Evolutionary conservation across 805 yeast genomes (phyloP).

Genomic region (Debaryomyces maramus): DNA sequence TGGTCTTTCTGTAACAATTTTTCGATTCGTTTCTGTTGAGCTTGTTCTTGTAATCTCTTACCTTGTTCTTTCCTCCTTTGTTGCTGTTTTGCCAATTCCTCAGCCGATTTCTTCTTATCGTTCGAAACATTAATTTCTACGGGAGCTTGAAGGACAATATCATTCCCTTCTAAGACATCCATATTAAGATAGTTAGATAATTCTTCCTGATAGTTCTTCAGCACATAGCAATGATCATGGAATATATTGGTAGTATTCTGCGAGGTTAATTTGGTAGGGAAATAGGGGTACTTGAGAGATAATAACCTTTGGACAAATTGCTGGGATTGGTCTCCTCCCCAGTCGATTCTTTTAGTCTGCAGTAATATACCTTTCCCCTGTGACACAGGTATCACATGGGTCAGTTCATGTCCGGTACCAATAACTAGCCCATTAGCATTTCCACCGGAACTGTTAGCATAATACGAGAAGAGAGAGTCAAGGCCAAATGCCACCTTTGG

Average conservation of each 20-base stretch:
- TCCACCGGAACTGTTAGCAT: conserved; percentile 52
- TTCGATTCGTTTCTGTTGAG: conserved; percentile 78
- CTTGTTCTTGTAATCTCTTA: conserved; percentile 86
- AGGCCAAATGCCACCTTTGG: conserved; percentile 80
- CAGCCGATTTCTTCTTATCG: conserved; percentile 75
- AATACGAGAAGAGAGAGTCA: conserved; percentile 77
- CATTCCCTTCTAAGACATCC: conserved; percentile 64
- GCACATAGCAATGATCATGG: conserved; percentile 76
- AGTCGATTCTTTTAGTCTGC: conserved; percentile 78
- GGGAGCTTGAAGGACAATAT: conserved; percentile 81
- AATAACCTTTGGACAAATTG: conserved; percentile 63
- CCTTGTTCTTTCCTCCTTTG: conserved; percentile 85
- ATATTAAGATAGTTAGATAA: conserved; percentile 55
- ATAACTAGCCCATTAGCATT: conserved; percentile 65
- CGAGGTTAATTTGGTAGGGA: conserved; percentile 70
- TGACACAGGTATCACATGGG: conserved; percentile 79
- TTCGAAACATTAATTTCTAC: conserved; percentile 58
- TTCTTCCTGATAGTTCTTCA: conserved; percentile 66
- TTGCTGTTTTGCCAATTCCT: conserved; percentile 73
- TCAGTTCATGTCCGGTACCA: conserved; percentile 79
- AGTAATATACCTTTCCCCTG: conserved; percentile 64
- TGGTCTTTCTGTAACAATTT: conserved; percentile 77
- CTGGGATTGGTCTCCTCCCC: conserved; percentile 83
- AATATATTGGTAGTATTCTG: conserved; percentile 68
- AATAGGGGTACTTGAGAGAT: conserved; percentile 84